Conservation (phyloP, 257 asterid species). For the Nicotiana undulata region DNA sequence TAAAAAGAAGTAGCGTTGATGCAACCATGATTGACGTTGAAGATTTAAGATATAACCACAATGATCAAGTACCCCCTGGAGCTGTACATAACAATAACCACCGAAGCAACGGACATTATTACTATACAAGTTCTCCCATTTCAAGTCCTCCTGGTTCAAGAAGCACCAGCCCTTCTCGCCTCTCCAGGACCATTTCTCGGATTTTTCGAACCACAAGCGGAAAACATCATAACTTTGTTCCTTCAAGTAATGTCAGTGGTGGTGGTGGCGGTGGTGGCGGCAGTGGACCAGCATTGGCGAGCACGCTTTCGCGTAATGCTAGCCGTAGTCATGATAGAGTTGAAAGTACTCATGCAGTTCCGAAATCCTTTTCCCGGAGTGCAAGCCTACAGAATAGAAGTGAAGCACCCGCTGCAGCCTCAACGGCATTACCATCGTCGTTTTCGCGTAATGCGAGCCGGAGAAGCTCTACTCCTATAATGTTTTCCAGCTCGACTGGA, state of each 20-base stretch:
- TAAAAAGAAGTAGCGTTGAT: neutral
- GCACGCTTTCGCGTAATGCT: neutral
- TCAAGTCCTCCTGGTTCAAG: constrained; percentile 30
- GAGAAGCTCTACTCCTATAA: constrained; percentile 35
- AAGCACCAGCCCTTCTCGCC: constrained; percentile 14
- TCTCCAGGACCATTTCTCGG: constrained; percentile 14
- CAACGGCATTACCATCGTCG: constrained; percentile 7
- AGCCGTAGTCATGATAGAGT: neutral
- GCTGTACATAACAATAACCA: neutral
- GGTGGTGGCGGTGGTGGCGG: neutral
- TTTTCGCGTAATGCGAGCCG: constrained; percentile 35
- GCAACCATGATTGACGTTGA: constrained; percentile 11
- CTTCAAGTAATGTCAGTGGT: neutral
- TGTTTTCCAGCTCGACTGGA: constrained; percentile 53
- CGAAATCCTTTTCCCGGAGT: constrained; percentile 21
- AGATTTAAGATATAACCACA: neutral
- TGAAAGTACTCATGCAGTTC: neutral
- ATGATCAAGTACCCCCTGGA: neutral
- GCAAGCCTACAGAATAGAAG: constrained; percentile 24
- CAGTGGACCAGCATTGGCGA: neutral
- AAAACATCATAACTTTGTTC: constrained; percentile 1
- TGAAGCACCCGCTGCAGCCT: neutral
- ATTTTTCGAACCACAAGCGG: constrained; percentile 29
- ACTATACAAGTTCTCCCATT: constrained; percentile 19
- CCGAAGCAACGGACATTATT: constrained; percentile 8